phyloP scores from a whole-genome alignment of 352 stramenopile genomes.

The Phytophthora fragariae region DNA sequence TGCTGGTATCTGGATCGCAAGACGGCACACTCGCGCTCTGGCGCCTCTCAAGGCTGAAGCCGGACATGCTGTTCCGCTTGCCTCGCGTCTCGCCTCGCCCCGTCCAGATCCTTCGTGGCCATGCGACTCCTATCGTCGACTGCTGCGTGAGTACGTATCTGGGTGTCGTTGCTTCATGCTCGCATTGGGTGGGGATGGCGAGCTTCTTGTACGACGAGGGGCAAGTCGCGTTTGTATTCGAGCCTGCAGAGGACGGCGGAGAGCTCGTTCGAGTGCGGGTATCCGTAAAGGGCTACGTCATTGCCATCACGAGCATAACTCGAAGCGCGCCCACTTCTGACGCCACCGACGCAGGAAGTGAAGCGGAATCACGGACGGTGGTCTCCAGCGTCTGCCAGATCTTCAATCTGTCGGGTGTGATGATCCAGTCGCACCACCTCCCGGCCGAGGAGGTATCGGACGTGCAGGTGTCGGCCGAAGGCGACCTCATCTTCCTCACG shows the following conservation, averaged over 20 bases:
- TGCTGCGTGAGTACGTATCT: conserved; percentile 75
- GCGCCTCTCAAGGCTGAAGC: conserved; percentile 77
- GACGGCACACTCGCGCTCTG: conserved; percentile 78
- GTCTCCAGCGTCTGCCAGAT: conserved; percentile 60
- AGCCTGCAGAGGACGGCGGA: conserved; percentile 35
- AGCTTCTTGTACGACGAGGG: conserved; percentile 82
- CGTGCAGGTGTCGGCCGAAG: conserved; percentile 71
- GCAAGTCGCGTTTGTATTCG: conserved; percentile 72
- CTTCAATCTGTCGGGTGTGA: conserved; percentile 72
- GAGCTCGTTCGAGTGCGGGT: conserved; percentile 59
- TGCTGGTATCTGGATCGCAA: conserved; percentile 75
- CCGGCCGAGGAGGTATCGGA: conserved; percentile 54
- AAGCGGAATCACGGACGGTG: conserved; percentile 9
- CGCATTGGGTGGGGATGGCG: conserved; percentile 53
- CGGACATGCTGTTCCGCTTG: conserved; percentile 74
- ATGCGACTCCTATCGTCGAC: conserved; percentile 57
- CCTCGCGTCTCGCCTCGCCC: conserved; percentile 75
- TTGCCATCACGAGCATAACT: conserved; percentile 48
- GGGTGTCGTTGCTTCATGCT: conserved; percentile 74
- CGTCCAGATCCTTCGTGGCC: conserved; percentile 70
- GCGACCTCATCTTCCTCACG: conserved; percentile 77
- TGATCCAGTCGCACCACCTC: conserved; percentile 59
- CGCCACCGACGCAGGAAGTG: conserved; percentile 1
- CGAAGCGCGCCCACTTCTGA: background rate
- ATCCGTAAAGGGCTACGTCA: conserved; percentile 69